phyloP scores from a whole-genome alignment of 2,329 filamentous ascomycete species.

The Trichoderma citrinoviride region DNA sequence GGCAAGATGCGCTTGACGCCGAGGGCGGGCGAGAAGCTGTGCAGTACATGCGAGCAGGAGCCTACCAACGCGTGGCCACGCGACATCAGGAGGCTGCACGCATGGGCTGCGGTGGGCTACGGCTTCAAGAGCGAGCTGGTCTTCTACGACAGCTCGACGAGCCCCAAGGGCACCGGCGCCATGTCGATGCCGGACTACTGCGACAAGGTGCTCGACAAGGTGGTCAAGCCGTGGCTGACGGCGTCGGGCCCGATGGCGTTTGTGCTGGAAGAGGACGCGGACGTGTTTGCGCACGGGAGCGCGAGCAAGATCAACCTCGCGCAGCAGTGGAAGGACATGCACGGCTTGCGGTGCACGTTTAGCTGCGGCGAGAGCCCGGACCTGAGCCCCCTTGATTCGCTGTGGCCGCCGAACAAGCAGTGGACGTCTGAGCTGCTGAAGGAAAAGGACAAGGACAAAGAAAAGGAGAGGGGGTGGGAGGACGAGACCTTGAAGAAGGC shows the following conservation, averaged over 20 bases:
- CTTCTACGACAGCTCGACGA: slow-evolving; percentile 39
- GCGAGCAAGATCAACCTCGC: slow-evolving; percentile 37
- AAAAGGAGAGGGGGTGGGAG: slow-evolving; percentile 29
- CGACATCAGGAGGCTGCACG: slow-evolving; percentile 36
- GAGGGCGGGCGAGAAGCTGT: slow-evolving; percentile 36
- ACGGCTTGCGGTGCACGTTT: slow-evolving; percentile 35
- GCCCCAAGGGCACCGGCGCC: slow-evolving; percentile 33
- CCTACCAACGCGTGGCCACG: slow-evolving; percentile 34
- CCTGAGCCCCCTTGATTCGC: slow-evolving; percentile 36
- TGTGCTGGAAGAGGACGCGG: slow-evolving; percentile 37
- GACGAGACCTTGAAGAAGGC: slow-evolving; percentile 34
- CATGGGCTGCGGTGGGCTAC: slow-evolving; percentile 38
- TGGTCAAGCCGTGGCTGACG: slow-evolving; percentile 36
- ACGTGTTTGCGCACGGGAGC: slow-evolving; percentile 38
- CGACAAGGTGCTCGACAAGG: slow-evolving; percentile 36
- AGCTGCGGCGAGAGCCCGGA: slow-evolving; percentile 40
- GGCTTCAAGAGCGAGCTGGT: slow-evolving; percentile 40
- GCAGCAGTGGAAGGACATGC: slow-evolving; percentile 38
- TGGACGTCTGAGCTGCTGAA: slow-evolving; percentile 31
- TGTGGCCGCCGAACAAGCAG: slow-evolving; percentile 38
- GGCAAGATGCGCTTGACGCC: slow-evolving; percentile 38
- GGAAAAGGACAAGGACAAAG: slow-evolving; percentile 22
- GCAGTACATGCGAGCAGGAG: slow-evolving; percentile 29
- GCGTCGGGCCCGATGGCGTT: slow-evolving; percentile 28
- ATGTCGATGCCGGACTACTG: slow-evolving; percentile 38